Evolutionary conservation across 129 eudicot genomes (phyloP).

Genomic region (Logfia minima): DNA sequence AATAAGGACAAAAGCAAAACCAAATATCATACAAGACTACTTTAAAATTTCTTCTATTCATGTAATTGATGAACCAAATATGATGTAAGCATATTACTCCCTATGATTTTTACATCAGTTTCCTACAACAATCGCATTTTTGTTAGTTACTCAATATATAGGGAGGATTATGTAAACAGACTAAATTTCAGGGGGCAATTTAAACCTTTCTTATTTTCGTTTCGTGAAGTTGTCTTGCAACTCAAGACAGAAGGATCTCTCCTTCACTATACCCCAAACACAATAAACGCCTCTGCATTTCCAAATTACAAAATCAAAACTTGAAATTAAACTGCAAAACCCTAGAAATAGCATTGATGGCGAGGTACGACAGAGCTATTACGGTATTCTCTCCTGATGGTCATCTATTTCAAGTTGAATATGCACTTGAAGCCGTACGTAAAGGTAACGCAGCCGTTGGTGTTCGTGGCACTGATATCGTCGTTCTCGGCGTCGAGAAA

Average conservation of each 20-base stretch:
- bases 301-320: neutral
- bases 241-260: neutral
- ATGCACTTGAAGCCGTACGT: slow-evolving; percentile 7
- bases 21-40: no score
- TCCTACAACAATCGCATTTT: neutral
- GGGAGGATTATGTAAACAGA: neutral
- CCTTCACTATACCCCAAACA: neutral
- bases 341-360: neutral
- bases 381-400: neutral
- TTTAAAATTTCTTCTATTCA: no score
- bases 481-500: slow-evolving; percentile 9
- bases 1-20: no score
- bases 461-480: slow-evolving; percentile 5
- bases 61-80: no score
- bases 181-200: neutral
- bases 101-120: no score
- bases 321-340: neutral
- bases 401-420: slow-evolving; percentile 3
- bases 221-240: neutral
- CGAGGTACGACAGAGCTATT: neutral
- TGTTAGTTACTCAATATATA: neutral
- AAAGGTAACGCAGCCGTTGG: slow-evolving; percentile 2
- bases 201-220: neutral
- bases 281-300: neutral
- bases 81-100: no score